Evolutionary conservation across 768 basidiomycete species (phyloP).

Genomic region (Serendipita sp.): DNA sequence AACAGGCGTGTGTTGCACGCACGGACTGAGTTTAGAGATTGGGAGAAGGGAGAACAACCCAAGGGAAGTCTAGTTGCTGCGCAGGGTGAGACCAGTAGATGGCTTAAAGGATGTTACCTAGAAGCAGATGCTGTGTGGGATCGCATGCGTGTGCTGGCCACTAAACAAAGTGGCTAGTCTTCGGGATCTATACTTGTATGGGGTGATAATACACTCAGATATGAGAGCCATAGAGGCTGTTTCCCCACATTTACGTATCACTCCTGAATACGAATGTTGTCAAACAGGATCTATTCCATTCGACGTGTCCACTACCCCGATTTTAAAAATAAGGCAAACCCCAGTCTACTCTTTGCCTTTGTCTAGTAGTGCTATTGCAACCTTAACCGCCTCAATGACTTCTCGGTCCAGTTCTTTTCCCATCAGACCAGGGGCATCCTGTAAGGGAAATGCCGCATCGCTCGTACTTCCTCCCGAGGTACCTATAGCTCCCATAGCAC

Average conservation of each 20-base stretch:
- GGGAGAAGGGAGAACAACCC: slow-evolving; percentile 18
- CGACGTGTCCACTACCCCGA: too few species aligned
- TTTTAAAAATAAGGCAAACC: too few species aligned
- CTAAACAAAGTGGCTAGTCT: too few species aligned
- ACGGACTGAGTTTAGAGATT: slow-evolving; percentile 54
- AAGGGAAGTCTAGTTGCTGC: slow-evolving; percentile 14
- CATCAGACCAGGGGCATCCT: slow-evolving; percentile 15
- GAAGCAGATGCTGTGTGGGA: slow-evolving; percentile 43
- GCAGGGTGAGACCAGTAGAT: slow-evolving; percentile 45
- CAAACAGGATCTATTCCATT: too few species aligned
- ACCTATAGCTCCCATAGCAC: background rate
- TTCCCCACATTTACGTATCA: too few species aligned
- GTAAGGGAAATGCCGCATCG: background rate
- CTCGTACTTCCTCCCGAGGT: background rate
- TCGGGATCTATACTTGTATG: too few species aligned
- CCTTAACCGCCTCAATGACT: slow-evolving; percentile 38
- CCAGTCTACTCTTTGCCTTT: background rate
- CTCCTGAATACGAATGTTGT: too few species aligned
- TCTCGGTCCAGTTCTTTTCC: slow-evolving; percentile 45
- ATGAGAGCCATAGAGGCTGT: too few species aligned
- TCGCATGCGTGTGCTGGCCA: slow-evolving; percentile 10
- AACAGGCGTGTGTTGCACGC: slow-evolving; percentile 84
- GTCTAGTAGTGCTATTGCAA: slow-evolving; percentile 28
- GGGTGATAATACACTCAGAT: too few species aligned
- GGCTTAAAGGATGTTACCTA: slow-evolving; percentile 67